Evolutionary conservation across 768 basidiomycete genomes (phyloP).

Genomic region (Lactifluus echinatus): DNA sequence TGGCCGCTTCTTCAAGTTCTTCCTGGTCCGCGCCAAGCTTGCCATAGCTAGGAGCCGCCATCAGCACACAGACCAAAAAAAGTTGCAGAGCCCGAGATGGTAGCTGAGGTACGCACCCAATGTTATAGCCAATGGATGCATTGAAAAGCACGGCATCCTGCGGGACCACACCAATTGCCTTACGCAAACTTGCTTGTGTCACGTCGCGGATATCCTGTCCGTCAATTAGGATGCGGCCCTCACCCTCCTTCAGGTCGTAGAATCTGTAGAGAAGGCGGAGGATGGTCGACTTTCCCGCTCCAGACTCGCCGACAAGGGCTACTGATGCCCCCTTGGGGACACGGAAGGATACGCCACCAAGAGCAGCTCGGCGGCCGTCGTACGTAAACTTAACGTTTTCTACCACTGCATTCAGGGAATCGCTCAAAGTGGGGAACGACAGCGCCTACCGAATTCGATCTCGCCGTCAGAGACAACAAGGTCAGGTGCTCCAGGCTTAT

Average conservation of each 20-base stretch:
- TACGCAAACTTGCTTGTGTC: conserved; percentile 70
- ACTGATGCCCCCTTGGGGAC: conserved; percentile 83
- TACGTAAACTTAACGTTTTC: conserved; percentile 87
- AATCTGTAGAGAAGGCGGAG: conserved; percentile 86
- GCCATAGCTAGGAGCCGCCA: conserved; percentile 46
- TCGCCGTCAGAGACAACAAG: conserved; percentile 65
- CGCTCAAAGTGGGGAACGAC: not conserved
- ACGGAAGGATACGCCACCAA: conserved; percentile 77
- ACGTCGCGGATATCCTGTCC: conserved; percentile 83
- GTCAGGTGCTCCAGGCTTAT: conserved; percentile 66
- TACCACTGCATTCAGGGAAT: conserved; percentile 24
- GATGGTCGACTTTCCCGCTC: conserved; percentile 77
- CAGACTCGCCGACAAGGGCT: conserved; percentile 81
- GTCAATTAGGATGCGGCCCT: conserved; percentile 75
- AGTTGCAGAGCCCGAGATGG: not conserved
- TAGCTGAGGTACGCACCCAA: conserved; percentile 39
- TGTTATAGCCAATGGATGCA: conserved; percentile 61
- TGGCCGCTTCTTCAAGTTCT: conserved; percentile 72
- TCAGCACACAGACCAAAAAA: not conserved
- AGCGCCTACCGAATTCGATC: conserved; percentile 73
- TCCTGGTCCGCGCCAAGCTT: conserved; percentile 61
- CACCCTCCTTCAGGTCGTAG: conserved; percentile 77
- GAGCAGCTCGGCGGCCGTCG: conserved; percentile 56
- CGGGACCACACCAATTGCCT: conserved; percentile 84
- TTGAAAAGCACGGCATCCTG: conserved; percentile 77